phyloP scores from a whole-genome alignment of 2,329 filamentous ascomycete genomes.

The Talaromyces piceae region DNA sequence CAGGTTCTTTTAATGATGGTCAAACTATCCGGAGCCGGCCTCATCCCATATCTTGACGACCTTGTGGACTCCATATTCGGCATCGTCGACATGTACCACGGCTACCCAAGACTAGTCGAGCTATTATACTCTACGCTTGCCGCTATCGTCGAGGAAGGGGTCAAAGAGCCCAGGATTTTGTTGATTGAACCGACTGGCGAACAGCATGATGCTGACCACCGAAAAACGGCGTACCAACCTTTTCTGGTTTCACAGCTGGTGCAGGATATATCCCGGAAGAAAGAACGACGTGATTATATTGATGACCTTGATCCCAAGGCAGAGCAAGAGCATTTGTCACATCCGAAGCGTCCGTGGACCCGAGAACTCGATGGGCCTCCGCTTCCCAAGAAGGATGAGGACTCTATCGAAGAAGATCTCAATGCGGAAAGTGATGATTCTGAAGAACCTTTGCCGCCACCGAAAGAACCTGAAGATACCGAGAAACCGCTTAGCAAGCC shows the following conservation, averaged over 20 bases:
- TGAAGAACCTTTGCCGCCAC: slow-evolving; percentile 26
- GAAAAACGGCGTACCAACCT: slow-evolving; percentile 23
- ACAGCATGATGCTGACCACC: slow-evolving; percentile 18
- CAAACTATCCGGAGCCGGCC: slow-evolving; percentile 66
- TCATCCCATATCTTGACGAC: slow-evolving; percentile 87
- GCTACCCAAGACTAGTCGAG: slow-evolving; percentile 80
- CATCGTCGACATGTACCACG: slow-evolving; percentile 89
- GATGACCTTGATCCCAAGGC: slow-evolving; percentile 18
- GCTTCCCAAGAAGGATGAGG: slow-evolving; percentile 20
- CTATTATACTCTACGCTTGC: slow-evolving; percentile 74
- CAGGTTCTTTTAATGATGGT: slow-evolving; percentile 95
- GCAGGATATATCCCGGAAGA: slow-evolving; percentile 27
- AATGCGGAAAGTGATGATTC: slow-evolving; percentile 19
- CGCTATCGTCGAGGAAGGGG: slow-evolving; percentile 76
- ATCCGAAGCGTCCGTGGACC: slow-evolving; percentile 29
- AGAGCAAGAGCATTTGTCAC: slow-evolving; percentile 17
- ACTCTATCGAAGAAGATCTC: slow-evolving; percentile 10
- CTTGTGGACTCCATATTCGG: slow-evolving; percentile 85
- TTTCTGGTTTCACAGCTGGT: slow-evolving; percentile 28
- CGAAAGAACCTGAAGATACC: slow-evolving; percentile 44
- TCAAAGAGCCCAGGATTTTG: slow-evolving; percentile 47
- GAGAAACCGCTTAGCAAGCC: slow-evolving; percentile 64
- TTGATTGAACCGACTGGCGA: slow-evolving; percentile 32
- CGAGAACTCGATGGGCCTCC: slow-evolving; percentile 18
- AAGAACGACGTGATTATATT: slow-evolving; percentile 21